Evolutionary conservation across 495 filamentous ascomycete genomes (phyloP), one percentile per base, ranked within the genome.

Genomic region (Annulohypoxylon nitens): DNA sequence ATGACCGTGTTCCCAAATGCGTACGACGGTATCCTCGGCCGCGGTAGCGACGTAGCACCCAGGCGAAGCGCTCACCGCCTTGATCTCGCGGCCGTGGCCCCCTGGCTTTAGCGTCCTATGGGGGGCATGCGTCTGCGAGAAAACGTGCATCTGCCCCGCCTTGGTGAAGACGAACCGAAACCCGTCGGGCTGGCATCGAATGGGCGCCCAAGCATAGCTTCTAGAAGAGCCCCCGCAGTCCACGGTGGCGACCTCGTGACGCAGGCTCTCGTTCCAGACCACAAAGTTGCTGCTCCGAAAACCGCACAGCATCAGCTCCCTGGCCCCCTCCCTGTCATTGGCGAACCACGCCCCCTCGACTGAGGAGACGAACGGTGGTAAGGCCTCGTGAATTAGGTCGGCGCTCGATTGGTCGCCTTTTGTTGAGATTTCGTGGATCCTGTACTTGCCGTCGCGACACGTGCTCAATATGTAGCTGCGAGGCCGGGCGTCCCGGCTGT

Each of bases 21-120:
- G 88, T 67, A 98, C 91, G 0, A 87, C 83, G 0, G 97, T 98
- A 73, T 98, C 96, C 80, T 98, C 96, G 0, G 93, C 91, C 0
- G 92, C 96, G 0, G 95, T 98, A 0, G 93, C 95, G 43, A 97
- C 79, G 16, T 90, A 81, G 7, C 70, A 70, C 34, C 71, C 48
- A 43, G 78, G 54, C 70, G 79, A 86, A 6, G 90, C 76, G n/a
- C 92, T 89, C 68, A 90, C 82, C 1, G 91, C 85, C 79, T 95
- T 95, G 70, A 98, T 92, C 82, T 99, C 96, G 37, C 96, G 81
- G 0, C 96, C 96, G 79, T 99, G 96, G 0, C 88, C 88, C 0
- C 96, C 96, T 0, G 76, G 61, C 30, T 89, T 88, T 1, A 97
- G 74, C 0, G 89, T 79, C 25, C 80, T 78, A 61, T 91, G 86